A percentile compares a stretch with the other conserved stretches of the same genome.
These are phyloP conservation scores for Debaryomyces coudertii DNA, from an alignment of 1,139 yeast species.

Conservation along the genomic window DNA sequence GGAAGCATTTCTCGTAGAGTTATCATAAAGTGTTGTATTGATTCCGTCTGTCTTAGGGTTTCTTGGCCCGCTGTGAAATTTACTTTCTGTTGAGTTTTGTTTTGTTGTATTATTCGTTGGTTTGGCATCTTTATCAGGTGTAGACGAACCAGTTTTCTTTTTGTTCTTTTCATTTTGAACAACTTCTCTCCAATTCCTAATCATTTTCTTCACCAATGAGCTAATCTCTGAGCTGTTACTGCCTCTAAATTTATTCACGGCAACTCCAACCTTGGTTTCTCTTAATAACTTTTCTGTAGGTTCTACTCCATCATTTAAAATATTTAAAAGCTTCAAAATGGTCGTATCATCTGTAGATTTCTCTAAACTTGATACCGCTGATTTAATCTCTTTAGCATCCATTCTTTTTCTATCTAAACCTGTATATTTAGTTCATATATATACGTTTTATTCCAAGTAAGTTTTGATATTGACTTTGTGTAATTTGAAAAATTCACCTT, in stretches of 20 bases:
- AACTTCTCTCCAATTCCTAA: slow-evolving; percentile 87
- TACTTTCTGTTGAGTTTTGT: slow-evolving; percentile 26
- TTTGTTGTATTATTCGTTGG: slow-evolving; percentile 15
- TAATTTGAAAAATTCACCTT: not conserved
- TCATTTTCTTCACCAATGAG: slow-evolving; percentile 75
- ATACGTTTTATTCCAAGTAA: not conserved
- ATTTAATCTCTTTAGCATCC: slow-evolving; percentile 76
- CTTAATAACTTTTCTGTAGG: slow-evolving; percentile 86
- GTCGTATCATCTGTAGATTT: slow-evolving; percentile 70
- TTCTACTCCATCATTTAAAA: slow-evolving; percentile 69
- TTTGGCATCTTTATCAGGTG: slow-evolving; percentile 12
- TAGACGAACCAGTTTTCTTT: slow-evolving; percentile 28
- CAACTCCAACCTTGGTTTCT: slow-evolving; percentile 97
- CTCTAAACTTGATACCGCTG: slow-evolving; percentile 72
- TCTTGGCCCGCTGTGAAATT: slow-evolving; percentile 55
- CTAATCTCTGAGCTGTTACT: slow-evolving; percentile 69
- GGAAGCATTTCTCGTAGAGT: slow-evolving; percentile 82
- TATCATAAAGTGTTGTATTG: slow-evolving; percentile 66
- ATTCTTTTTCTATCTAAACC: slow-evolving; percentile 28
- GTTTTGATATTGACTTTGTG: slow-evolving; percentile 1
- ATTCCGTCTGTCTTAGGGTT: slow-evolving; percentile 83
- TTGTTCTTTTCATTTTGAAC: slow-evolving; percentile 73
- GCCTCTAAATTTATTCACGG: slow-evolving; percentile 84
- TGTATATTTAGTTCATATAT: not conserved
- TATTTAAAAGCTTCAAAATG: slow-evolving; percentile 65